Conservation (phyloP, 2,329 filamentous ascomycete genomes). For the Pseudogymnoascus sp. region DNA sequence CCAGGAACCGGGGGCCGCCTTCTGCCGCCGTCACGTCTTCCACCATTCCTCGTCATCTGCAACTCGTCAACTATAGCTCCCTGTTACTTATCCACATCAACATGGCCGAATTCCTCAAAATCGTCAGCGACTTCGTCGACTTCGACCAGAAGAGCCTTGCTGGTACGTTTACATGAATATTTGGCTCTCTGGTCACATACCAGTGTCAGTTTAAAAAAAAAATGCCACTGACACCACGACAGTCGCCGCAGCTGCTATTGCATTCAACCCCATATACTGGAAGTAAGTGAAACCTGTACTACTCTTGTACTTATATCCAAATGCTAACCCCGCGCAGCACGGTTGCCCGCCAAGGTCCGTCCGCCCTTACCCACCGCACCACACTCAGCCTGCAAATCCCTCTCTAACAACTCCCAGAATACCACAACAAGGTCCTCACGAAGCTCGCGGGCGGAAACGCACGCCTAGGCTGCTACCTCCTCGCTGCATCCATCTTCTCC, state of each 20-base stretch:
- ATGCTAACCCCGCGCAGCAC: constrained; percentile 43
- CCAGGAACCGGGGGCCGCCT: constrained; percentile 6
- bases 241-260: constrained; percentile 77
- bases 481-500: constrained; percentile 83
- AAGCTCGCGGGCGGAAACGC: constrained; percentile 74
- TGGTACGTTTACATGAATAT: constrained; percentile 39
- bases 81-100: neutral
- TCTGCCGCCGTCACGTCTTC: constrained; percentile 3
- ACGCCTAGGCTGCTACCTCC: constrained; percentile 76
- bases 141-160: constrained; percentile 58
- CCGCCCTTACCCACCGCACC: constrained; percentile 7
- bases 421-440: constrained; percentile 81
- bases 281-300: constrained; percentile 58
- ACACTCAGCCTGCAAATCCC: constrained; percentile 13
- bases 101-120: constrained; percentile 5
- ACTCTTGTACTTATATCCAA: neutral
- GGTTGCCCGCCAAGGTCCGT: constrained; percentile 69
- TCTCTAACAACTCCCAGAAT: constrained; percentile 50
- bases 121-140: constrained; percentile 38
- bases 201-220: constrained; percentile 18
- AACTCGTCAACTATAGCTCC: neutral
- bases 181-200: constrained; percentile 8
- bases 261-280: constrained; percentile 99
- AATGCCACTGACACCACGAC: constrained; percentile 12
- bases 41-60: neutral